Percentiles rank a stretch among this genome's conserved stretches.
Evolutionary conservation across 148 eudicot genomes (phyloP).

Genomic region (Arbutus unedo): DNA sequence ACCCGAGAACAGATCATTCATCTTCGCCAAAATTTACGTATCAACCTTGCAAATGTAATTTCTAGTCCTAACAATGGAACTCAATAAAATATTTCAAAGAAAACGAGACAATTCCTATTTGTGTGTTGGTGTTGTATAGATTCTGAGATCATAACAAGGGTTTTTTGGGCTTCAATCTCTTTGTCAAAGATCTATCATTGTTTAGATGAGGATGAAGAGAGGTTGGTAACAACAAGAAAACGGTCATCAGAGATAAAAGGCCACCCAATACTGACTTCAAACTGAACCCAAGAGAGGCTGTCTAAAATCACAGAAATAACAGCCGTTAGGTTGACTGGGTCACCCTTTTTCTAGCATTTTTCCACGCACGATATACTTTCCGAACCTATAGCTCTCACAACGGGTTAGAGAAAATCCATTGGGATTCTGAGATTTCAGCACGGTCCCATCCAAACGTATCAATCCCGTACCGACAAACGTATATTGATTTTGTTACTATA

Average conservation of each 20-base stretch:
- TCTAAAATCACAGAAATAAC: background rate
- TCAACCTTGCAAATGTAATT: background rate
- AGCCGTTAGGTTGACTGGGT: background rate
- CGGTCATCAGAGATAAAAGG: background rate
- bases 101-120: background rate
- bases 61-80: background rate
- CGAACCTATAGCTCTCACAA: background rate
- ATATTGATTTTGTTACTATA: no score
- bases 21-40: background rate
- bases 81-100: no score
- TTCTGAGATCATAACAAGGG: background rate
- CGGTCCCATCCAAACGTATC: no score
- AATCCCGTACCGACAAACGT: no score
- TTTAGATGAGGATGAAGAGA: background rate
- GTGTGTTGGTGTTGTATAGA: background rate
- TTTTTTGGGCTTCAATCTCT: background rate
- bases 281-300: background rate
- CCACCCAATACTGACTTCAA: background rate
- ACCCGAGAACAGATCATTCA: conserved; percentile 3
- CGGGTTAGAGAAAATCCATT: background rate
- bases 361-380: background rate
- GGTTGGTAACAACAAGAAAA: background rate
- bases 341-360: background rate
- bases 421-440: no score
- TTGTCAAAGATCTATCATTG: background rate